These are phyloP conservation scores for Ascochyta fabae DNA, from an alignment of 2,329 filamentous ascomycete genomes.

Conservation along the genomic window DNA sequence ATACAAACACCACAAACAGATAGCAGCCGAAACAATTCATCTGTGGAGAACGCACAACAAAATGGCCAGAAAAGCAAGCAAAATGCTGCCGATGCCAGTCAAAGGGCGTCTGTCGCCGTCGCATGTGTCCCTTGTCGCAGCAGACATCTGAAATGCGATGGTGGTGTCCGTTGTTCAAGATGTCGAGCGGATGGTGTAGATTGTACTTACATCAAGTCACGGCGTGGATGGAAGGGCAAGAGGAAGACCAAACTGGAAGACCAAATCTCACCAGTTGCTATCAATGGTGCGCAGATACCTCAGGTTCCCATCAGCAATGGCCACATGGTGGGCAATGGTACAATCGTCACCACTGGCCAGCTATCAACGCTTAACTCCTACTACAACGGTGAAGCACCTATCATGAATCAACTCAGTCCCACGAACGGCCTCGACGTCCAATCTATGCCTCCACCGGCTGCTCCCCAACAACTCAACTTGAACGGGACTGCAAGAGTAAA, in stretches of 20 bases:
- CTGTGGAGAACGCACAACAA: constrained; percentile 21
- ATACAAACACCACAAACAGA: constrained; percentile 42
- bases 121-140: constrained; percentile 61
- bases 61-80: constrained; percentile 31
- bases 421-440: constrained; percentile 29
- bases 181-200: constrained; percentile 54
- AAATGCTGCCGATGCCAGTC: constrained; percentile 9
- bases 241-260: constrained; percentile 47
- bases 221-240: constrained; percentile 58
- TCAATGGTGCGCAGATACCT: constrained; percentile 29
- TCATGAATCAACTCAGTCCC: constrained; percentile 34
- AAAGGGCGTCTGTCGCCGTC: constrained; percentile 47
- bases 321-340: constrained; percentile 18
- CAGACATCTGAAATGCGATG: constrained; percentile 62
- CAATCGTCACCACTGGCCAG: constrained; percentile 26
- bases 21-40: constrained; percentile 24
- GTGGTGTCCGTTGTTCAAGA: constrained; percentile 56
- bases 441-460: constrained; percentile 26
- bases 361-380: constrained; percentile 42
- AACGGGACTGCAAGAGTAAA: constrained; percentile 41
- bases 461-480: constrained; percentile 37
- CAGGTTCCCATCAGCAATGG: constrained; percentile 27
- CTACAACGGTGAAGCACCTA: constrained; percentile 34
- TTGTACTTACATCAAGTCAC: constrained; percentile 60
- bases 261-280: constrained; percentile 29